Percentiles rank a stretch among this genome's conserved stretches.
Evolutionary conservation across 768 basidiomycete genomes (phyloP).

Genomic region (Hortiboletus campestris): DNA sequence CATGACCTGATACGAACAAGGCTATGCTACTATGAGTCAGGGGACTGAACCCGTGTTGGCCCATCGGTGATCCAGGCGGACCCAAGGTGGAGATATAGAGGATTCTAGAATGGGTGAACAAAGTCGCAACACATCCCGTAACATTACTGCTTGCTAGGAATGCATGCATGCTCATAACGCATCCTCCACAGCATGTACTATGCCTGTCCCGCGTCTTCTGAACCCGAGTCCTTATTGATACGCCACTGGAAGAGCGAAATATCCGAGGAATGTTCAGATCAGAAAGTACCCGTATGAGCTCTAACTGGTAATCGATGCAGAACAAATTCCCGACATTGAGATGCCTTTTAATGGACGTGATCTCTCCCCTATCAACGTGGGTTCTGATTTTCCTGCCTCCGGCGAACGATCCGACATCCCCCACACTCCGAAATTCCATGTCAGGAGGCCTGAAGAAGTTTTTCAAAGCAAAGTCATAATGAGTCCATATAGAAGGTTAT

Average conservation of each 20-base stretch:
- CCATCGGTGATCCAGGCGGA: conserved; percentile 8
- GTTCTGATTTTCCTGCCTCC: not conserved
- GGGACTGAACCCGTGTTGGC: not conserved
- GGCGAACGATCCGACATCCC: conserved; percentile 1
- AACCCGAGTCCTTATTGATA: not conserved
- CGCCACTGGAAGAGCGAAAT: conserved; percentile 1
- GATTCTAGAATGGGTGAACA: not conserved
- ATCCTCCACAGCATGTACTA: not conserved
- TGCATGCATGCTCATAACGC: not conserved
- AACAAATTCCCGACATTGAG: not conserved
- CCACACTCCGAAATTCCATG: conserved; percentile 1
- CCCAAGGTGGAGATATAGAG: not conserved
- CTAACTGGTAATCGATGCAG: not conserved
- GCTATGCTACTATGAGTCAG: not conserved
- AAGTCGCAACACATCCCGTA: not conserved
- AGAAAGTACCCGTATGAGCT: not conserved
- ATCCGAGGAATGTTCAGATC: conserved; percentile 8
- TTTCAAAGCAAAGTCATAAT: not conserved
- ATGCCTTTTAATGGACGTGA: conserved; percentile 11
- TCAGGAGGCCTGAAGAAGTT: not conserved
- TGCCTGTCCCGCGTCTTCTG: not conserved
- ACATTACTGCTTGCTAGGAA: not conserved
- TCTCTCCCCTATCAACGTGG: conserved; percentile 1
- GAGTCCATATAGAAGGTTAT: not conserved
- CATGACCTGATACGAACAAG: conserved; percentile 1